Base-by-base conservation (phyloP, 1,139 yeast genomes). In the Geotrichum australiense region DNA sequence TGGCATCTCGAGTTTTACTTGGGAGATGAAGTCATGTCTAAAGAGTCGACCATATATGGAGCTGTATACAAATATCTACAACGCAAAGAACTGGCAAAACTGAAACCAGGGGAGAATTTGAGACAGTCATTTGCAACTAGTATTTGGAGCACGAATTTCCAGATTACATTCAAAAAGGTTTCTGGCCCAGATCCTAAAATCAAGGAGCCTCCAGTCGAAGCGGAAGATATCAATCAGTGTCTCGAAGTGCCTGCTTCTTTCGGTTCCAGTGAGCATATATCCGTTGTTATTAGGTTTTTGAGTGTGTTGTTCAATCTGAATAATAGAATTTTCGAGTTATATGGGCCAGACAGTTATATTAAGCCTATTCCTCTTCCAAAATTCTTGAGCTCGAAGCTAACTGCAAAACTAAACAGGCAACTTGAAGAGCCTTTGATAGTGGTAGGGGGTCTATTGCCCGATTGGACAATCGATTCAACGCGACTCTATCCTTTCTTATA, bases 391-490 rank as follows among this genome's bases (percentile, higher is more conserved):
- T 78, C 89, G 64, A 89, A 87, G 55, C 62, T 91, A 24, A 80
- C 95, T 3, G 94, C 94, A 0, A 91, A 89, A 58, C 66, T 91
- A 45, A 82, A 84, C 49, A 68, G 94, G 39, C 97, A 89, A 60
- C 62, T 91, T 31, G 96, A 89, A 53, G 97, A 91, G 50, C 94
- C 95, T 0, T 65, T 89, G 46, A 74, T 89, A 25, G 91, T 89
- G 37, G 93, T 94, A 0, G 80, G 94, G 60, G 94, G 93, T 0
- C 74, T 85, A 2, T 61, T 91, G 39, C 98, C 98, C 0, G 74
- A 75, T 6, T 91, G 98, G 98, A 73, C 83, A 25, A 73, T 83
- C 27, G 74, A 76, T 48, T 65, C 86, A 11, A 80, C 94, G 0
- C 71, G 80, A 42, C 70, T 76, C 20, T 87, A 73, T 54, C 86